Percentiles rank a stretch among this genome's conserved stretches.
Conservation (phyloP, 306 rosid genomes). For the Alnus rubra region DNA sequence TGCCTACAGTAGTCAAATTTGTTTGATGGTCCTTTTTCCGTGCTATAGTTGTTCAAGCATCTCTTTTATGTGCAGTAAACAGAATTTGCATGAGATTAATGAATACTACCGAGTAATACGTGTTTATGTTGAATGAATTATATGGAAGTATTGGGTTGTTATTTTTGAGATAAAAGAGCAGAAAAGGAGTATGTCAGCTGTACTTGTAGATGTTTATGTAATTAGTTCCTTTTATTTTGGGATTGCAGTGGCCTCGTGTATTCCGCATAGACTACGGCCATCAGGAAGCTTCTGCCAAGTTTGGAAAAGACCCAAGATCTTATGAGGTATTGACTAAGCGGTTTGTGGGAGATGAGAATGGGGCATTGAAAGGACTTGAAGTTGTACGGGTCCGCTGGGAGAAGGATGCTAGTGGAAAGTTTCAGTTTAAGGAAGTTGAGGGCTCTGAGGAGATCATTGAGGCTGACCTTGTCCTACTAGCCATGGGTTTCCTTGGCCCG, state of each 20-base stretch:
- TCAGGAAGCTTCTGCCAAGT: slow-evolving; percentile 88
- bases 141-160: background rate
- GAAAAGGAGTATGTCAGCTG: background rate
- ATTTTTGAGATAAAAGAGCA: background rate
- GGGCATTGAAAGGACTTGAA: slow-evolving; percentile 82
- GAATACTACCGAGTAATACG: background rate
- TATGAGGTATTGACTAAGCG: slow-evolving; percentile 91
- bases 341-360: slow-evolving; percentile 89
- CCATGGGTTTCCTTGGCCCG: slow-evolving; percentile 99
- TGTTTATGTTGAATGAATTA: background rate
- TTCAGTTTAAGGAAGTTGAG: slow-evolving; percentile 85
- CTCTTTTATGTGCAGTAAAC: background rate
- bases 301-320: slow-evolving; percentile 92
- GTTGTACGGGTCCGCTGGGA: slow-evolving; percentile 72
- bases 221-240: slow-evolving; percentile 6
- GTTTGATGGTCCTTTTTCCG: background rate
- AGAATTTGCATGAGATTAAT: slow-evolving; percentile 9
- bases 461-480: slow-evolving; percentile 81
- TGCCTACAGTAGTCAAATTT: background rate
- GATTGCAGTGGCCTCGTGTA: slow-evolving; percentile 89
- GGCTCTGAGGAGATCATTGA: slow-evolving; percentile 87
- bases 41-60: background rate
- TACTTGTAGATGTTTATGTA: background rate
- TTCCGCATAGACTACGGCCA: slow-evolving; percentile 98
- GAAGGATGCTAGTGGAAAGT: slow-evolving; percentile 84